Evolutionary conservation across 306 rosid genomes (phyloP).

Genomic region (Fagus crenata): DNA sequence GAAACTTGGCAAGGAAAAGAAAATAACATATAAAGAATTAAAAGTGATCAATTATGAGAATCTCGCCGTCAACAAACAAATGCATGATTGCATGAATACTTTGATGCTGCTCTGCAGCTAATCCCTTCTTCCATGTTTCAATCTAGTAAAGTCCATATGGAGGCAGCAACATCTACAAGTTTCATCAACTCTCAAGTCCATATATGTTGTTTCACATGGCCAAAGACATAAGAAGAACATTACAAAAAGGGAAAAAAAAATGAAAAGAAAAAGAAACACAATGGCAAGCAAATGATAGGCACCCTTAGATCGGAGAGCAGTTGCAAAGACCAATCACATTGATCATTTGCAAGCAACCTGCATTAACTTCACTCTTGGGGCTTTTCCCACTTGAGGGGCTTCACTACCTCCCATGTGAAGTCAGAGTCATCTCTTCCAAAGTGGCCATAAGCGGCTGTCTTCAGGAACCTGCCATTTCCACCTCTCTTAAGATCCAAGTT

Average conservation of each 20-base stretch:
- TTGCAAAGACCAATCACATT: slow-evolving; percentile 22
- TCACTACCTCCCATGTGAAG: slow-evolving; percentile 68
- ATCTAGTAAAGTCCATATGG: background rate
- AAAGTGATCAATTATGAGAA: background rate
- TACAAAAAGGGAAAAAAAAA: background rate
- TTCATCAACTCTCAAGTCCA: slow-evolving; percentile 10
- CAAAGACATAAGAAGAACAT: slow-evolving; percentile 6
- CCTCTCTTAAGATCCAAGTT: slow-evolving; percentile 62
- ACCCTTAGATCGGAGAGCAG: slow-evolving; percentile 5
- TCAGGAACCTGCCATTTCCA: slow-evolving; percentile 60
- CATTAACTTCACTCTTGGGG: slow-evolving; percentile 32
- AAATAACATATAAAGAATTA: background rate
- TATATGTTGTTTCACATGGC: background rate
- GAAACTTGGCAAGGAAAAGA: background rate
- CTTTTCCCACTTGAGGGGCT: slow-evolving; percentile 58
- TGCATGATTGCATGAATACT: background rate
- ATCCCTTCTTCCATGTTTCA: background rate
- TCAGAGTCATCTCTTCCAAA: slow-evolving; percentile 64
- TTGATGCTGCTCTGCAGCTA: slow-evolving; percentile 9
- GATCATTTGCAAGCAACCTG: slow-evolving; percentile 18
- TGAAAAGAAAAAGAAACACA: slow-evolving; percentile 8
- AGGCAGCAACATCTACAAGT: background rate
- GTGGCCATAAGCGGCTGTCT: slow-evolving; percentile 71
- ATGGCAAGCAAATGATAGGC: slow-evolving; percentile 16
- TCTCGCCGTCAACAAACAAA: background rate